Percentiles rank a stretch among this genome's conserved stretches.
Evolutionary conservation across 73 alveolate genomes (phyloP).

Genomic region (Tetrahymena thermophila): DNA sequence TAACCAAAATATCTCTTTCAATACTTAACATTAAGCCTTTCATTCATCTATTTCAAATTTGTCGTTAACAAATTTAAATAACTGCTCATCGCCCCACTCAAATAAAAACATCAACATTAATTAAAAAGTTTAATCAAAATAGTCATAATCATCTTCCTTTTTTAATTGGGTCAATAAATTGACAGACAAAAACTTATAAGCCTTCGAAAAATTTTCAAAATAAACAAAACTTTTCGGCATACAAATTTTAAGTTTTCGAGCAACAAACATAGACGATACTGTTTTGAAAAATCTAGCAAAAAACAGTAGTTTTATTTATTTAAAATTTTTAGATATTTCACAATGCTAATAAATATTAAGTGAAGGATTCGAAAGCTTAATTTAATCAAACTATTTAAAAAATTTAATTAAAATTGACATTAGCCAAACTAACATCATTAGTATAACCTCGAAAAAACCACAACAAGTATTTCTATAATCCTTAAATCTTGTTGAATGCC

Average conservation of each 20-base stretch:
- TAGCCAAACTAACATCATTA: neutral
- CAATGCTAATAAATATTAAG: neutral
- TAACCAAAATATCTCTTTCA: neutral
- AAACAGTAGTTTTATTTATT: neutral
- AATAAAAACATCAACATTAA: neutral
- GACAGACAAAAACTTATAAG: neutral
- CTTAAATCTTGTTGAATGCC: neutral
- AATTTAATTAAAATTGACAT: neutral
- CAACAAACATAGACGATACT: neutral
- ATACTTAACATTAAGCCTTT: neutral
- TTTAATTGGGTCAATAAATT: neutral
- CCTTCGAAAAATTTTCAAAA: neutral
- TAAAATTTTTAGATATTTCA: neutral
- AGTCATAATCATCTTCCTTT: neutral
- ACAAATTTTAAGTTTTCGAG: neutral
- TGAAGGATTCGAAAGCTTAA: neutral
- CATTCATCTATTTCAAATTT: neutral
- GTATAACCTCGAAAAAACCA: neutral
- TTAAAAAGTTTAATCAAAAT: neutral
- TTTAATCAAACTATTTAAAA: neutral
- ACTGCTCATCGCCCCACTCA: neutral
- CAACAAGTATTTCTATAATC: neutral
- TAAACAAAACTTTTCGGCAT: neutral
- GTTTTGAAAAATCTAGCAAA: neutral
- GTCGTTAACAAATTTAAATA: neutral